phyloP scores from a whole-genome alignment of 2,329 filamentous ascomycete genomes.

The Talaromyces sp. region DNA sequence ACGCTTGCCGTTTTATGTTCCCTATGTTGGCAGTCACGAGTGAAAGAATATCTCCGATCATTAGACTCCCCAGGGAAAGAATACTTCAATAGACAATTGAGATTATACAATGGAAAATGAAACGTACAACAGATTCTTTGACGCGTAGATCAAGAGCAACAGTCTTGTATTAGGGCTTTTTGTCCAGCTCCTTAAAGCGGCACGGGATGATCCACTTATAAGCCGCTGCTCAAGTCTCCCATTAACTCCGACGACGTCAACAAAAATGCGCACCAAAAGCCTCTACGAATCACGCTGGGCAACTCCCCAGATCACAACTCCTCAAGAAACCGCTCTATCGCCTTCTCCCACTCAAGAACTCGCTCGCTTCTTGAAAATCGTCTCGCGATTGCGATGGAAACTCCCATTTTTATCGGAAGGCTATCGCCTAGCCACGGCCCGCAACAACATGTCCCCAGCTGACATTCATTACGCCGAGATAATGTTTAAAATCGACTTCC shows the following conservation, averaged over 20 bases:
- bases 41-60: not conserved
- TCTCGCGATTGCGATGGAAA: conserved; percentile 62
- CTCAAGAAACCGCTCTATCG: conserved; percentile 7
- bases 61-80: not conserved
- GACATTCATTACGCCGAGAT: conserved; percentile 49
- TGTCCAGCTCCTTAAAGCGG: not conserved
- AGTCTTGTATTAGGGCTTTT: not conserved
- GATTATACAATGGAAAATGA: not conserved
- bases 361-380: conserved; percentile 58
- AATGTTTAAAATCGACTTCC: conserved; percentile 76
- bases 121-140: not conserved
- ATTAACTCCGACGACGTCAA: not conserved
- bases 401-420: conserved; percentile 57
- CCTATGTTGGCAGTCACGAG: not conserved
- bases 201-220: not conserved
- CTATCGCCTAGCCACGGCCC: conserved; percentile 50
- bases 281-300: conserved; percentile 15
- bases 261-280: conserved; percentile 10
- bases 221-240: not conserved
- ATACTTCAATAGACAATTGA: not conserved
- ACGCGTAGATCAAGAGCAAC: too few species aligned
- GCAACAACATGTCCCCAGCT: conserved; percentile 24
- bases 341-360: conserved; percentile 45
- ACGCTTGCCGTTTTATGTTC: not conserved
- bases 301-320: not conserved